A percentile compares a stretch with the other conserved stretches of the same genome.
phyloP scores from a whole-genome alignment of 345 rosid species.

The Eucalyptus erythrocorys region DNA sequence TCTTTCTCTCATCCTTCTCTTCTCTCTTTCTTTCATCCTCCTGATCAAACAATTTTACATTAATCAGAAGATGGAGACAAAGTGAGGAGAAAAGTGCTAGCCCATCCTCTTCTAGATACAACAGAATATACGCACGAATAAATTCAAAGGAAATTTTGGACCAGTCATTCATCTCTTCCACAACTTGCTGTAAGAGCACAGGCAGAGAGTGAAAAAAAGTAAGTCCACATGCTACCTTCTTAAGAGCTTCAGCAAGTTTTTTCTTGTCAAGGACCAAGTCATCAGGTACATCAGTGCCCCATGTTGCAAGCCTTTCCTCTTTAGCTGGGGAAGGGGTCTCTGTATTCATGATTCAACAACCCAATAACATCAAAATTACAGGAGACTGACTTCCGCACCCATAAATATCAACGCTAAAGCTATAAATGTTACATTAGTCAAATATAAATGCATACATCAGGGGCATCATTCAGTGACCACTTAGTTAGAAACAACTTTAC shows the following conservation, averaged over 20 bases:
- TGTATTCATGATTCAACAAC: background rate
- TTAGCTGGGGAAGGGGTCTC: constrained; percentile 29
- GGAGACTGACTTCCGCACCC: background rate
- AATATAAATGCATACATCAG: background rate
- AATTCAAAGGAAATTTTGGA: background rate
- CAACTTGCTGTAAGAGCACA: background rate
- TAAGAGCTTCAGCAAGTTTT: constrained; percentile 44
- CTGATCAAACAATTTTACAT: constrained; percentile 4
- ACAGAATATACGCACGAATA: background rate
- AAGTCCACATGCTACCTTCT: constrained; percentile 26
- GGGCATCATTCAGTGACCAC: background rate
- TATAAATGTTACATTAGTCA: background rate
- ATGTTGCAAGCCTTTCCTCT: constrained; percentile 51
- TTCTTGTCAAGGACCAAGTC: constrained; percentile 52
- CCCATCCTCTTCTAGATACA: background rate
- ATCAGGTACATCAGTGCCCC: constrained; percentile 72
- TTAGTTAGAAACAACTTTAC: background rate
- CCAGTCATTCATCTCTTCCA: background rate
- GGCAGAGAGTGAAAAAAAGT: background rate
- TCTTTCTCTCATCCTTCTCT: constrained; percentile 52
- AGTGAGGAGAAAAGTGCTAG: background rate
- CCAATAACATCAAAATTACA: background rate
- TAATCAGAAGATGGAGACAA: background rate
- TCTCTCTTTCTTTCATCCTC: constrained; percentile 42
- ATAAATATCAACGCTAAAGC: background rate